phyloP scores from a whole-genome alignment of 2,329 filamentous ascomycete genomes.

The Colletotrichum aenigma region DNA sequence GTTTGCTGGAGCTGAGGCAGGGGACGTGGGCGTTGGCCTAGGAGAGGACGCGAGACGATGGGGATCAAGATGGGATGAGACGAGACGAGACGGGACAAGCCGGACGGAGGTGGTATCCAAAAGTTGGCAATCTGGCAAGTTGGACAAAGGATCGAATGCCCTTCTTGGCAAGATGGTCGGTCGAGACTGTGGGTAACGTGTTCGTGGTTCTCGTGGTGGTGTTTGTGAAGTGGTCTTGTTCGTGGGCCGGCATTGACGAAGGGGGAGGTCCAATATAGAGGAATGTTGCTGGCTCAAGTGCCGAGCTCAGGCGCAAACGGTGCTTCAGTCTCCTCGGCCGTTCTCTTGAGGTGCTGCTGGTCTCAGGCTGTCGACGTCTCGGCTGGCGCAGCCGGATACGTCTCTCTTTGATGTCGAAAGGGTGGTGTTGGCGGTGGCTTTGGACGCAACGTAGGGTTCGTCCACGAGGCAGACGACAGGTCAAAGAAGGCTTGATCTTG shows the following conservation, averaged over 20 bases:
- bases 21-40: conserved; percentile 1
- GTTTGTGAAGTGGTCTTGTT: background rate
- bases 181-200: background rate
- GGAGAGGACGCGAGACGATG: conserved; percentile 7
- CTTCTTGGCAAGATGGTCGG: background rate
- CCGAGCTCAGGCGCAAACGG: background rate
- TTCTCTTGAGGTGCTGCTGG: background rate
- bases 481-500: background rate
- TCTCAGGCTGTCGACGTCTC: background rate
- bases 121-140: background rate
- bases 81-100: conserved; percentile 6
- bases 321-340: background rate
- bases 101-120: background rate
- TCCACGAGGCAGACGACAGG: background rate
- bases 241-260: background rate
- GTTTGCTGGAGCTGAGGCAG: background rate
- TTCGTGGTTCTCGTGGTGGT: background rate
- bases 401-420: background rate
- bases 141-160: background rate
- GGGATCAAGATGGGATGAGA: conserved; percentile 11
- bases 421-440: background rate
- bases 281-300: background rate
- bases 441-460: background rate
- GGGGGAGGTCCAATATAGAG: background rate
- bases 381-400: background rate